A percentile compares a stretch with the other conserved stretches of the same genome.
These are phyloP conservation scores for Carallia pectinifolia DNA, from an alignment of 345 rosid genomes.

Conservation along the genomic window DNA sequence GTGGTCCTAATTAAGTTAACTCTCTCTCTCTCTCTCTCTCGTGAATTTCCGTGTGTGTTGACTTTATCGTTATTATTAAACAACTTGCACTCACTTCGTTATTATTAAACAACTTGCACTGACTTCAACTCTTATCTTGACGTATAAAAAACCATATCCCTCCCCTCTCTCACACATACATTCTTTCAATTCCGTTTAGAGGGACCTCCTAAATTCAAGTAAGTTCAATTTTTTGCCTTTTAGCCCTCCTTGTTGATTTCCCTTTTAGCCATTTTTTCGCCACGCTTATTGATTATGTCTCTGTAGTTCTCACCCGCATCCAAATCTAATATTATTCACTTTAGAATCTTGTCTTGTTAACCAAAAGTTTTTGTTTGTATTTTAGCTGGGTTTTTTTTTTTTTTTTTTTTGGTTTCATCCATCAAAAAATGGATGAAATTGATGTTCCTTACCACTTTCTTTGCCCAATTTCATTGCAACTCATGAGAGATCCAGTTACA, in stretches of 20 bases:
- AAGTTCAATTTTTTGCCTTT: neutral
- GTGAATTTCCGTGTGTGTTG: constrained; percentile 37
- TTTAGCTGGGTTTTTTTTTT: neutral
- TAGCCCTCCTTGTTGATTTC: no score
- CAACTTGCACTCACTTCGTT: no score
- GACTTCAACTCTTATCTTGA: neutral
- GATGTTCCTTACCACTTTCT: constrained; percentile 52
- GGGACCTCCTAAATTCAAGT: neutral
- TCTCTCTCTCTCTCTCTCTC: neutral
- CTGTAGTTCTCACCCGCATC: neutral
- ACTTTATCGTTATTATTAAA: constrained; percentile 18
- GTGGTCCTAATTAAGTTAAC: neutral
- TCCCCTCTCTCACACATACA: neutral
- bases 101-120: neutral
- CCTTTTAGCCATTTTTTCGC: neutral
- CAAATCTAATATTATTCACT: neutral
- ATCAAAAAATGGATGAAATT: constrained; percentile 27
- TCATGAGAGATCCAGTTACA: constrained; percentile 63
- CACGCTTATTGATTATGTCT: neutral
- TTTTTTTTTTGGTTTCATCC: neutral
- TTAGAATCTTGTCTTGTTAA: neutral
- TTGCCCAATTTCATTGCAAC: constrained; percentile 64
- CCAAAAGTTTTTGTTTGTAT: no score
- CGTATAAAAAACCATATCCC: neutral
- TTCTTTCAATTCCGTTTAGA: neutral